Evolutionary conservation across 2,329 filamentous ascomycete species (phyloP), one percentile per base, ranked within the genome.

Genomic region (Zalaria sp.): DNA sequence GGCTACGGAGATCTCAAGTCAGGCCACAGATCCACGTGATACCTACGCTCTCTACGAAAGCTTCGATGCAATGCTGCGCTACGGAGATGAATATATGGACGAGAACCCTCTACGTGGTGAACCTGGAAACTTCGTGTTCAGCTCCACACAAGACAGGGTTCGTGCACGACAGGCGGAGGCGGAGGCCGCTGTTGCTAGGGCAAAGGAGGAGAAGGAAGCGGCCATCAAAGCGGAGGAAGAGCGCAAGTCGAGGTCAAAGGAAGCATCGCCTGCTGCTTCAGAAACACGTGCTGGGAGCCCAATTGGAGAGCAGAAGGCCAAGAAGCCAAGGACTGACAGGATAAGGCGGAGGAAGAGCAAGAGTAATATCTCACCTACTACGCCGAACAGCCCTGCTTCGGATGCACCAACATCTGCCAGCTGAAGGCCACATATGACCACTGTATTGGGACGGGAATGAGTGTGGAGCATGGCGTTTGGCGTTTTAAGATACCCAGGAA

Each of bases 81-180:
- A 73, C 51, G 72, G 68, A 9, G 68, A 75, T 48, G 76, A 80
- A 47, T 80, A 68, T 58, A 75, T 75, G 63, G 77, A 81, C 53
- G 75, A 79, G 50, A 77, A 72, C 45, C 75, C 77, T 0, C 58
- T 81, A 9, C 62, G 71, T 5, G 77, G 77, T 38, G 77, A 80
- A 53, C 77, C 77, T 0, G 77, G 77, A 27, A 69, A 68, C 4
- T 79, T 81, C 49, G 71, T 75, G 41, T 67, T 79, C 47, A 66
- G 67, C 4, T 60, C 61, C 29, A 65, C 67, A 2, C 58, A 56
- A 26, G 57, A 60, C 29, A 60, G 59, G 5, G 56, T 69, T 5
- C 61, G 64, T 45, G 64, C 65, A 35, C 60, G 59, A 2, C 57
- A 62, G 43, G 57, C 55, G 18, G 57, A 58, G 27, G 53, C 57